Evolutionary conservation across 1,284 basidiomycete species (phyloP).

Genomic region (Trichosporon ovoides): DNA sequence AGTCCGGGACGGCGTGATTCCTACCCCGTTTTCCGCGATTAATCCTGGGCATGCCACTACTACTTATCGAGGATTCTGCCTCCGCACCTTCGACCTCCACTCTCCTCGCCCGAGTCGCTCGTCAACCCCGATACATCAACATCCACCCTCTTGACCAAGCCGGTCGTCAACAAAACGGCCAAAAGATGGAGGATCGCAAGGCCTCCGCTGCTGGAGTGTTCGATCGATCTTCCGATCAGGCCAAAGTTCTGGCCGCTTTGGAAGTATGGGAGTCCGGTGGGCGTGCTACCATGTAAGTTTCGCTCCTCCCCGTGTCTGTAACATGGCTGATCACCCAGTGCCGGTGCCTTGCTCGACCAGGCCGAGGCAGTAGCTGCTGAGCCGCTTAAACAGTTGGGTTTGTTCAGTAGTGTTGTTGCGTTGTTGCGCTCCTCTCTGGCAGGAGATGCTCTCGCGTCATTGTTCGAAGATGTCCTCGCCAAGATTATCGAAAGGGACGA

Average conservation of each 20-base stretch:
- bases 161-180: slow-evolving; percentile 1
- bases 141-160: slow-evolving; percentile 2
- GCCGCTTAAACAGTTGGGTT: not conserved
- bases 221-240: slow-evolving; percentile 1
- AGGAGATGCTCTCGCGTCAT: not conserved
- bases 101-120: not conserved
- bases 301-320: not conserved
- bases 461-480: slow-evolving; percentile 3
- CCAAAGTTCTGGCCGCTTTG: not conserved
- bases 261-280: not conserved
- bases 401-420: not conserved
- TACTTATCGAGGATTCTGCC: not conserved
- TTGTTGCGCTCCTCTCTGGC: slow-evolving; percentile 3
- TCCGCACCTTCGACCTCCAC: not conserved
- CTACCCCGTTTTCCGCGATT: not conserved
- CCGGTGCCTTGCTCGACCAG: slow-evolving; percentile 2
- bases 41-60: not conserved
- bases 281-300: slow-evolving; percentile 1
- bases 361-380: not conserved
- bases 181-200: slow-evolving; percentile 4
- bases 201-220: slow-evolving; percentile 1
- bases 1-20: not conserved
- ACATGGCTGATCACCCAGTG: not conserved
- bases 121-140: not conserved
- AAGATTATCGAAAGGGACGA: not conserved